Percentiles rank a stretch among this genome's conserved stretches.
Evolutionary conservation across 352 stramenopile species (phyloP).

Genomic region (Phytophthora chlamydospora): DNA sequence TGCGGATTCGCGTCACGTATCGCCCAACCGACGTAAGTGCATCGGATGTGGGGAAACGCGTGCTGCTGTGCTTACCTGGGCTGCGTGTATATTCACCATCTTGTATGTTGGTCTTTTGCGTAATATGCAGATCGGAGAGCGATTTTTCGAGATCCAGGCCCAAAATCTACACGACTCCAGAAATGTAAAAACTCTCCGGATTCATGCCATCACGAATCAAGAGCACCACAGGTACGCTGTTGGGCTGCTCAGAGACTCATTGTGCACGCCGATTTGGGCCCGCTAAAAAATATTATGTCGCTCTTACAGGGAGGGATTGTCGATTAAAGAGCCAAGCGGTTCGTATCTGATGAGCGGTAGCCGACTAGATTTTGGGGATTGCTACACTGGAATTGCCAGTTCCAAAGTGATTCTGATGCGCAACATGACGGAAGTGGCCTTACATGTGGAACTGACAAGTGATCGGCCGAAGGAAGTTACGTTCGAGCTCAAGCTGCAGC

Average conservation of each 20-base stretch:
- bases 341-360: slow-evolving; percentile 89
- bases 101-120: slow-evolving; percentile 15
- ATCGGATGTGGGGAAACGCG: background rate
- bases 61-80: background rate
- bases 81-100: slow-evolving; percentile 15
- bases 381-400: slow-evolving; percentile 83
- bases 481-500: slow-evolving; percentile 86
- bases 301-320: slow-evolving; percentile 76
- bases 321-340: slow-evolving; percentile 84
- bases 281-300: background rate
- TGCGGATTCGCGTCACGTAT: slow-evolving; percentile 88
- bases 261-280: background rate
- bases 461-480: slow-evolving; percentile 89
- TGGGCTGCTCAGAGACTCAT: too few species aligned
- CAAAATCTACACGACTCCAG: slow-evolving; percentile 87
- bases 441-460: slow-evolving; percentile 87
- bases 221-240: slow-evolving; percentile 79
- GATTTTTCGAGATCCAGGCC: slow-evolving; percentile 87
- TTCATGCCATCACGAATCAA: slow-evolving; percentile 89
- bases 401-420: slow-evolving; percentile 84
- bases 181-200: slow-evolving; percentile 88
- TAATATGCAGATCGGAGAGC: slow-evolving; percentile 69
- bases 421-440: slow-evolving; percentile 83
- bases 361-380: slow-evolving; percentile 90
- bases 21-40: slow-evolving; percentile 71